Evolutionary conservation across 345 rosid genomes (phyloP).

Genomic region (Mangifera indica): DNA sequence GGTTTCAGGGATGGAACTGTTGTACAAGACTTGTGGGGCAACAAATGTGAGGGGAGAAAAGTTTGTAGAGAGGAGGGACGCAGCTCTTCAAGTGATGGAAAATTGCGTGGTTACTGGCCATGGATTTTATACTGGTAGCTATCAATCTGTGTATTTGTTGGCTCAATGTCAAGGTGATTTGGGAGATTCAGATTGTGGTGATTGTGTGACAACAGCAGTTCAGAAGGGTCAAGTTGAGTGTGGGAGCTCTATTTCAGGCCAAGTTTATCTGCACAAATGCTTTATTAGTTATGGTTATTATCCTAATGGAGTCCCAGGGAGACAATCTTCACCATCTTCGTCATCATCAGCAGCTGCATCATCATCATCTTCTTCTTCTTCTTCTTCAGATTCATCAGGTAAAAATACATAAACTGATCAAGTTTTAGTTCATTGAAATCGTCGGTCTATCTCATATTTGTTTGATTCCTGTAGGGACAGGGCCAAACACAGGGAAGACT

Average conservation of each 20-base stretch:
- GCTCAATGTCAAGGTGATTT: conserved; percentile 97
- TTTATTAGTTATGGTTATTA: conserved; percentile 86
- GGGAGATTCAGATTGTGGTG: conserved; percentile 92
- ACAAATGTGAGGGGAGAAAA: conserved; percentile 63
- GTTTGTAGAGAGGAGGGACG: conserved; percentile 81
- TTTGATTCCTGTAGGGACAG: conserved; percentile 43
- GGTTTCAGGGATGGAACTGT: conserved; percentile 88
- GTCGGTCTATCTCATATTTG: neutral
- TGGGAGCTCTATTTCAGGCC: too few species aligned
- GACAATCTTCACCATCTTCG: conserved; percentile 49
- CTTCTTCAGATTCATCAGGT: too few species aligned
- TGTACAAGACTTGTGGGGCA: conserved; percentile 81
- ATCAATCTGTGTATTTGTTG: conserved; percentile 62
- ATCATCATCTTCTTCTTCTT: conserved; percentile 45
- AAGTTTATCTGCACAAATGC: too few species aligned
- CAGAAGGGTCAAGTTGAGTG: too few species aligned
- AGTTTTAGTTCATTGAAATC: neutral
- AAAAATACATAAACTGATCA: conserved; percentile 6
- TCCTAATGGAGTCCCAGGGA: conserved; percentile 77
- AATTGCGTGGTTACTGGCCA: conserved; percentile 69
- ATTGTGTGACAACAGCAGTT: too few species aligned
- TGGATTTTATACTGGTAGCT: conserved; percentile 70
- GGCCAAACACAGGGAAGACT: conserved; percentile 75
- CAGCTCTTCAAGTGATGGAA: conserved; percentile 63
- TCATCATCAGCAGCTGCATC: conserved; percentile 48